These are phyloP conservation scores for Rhodocollybia butyracea DNA, from an alignment of 768 basidiomycete genomes.

Conservation along the genomic window DNA sequence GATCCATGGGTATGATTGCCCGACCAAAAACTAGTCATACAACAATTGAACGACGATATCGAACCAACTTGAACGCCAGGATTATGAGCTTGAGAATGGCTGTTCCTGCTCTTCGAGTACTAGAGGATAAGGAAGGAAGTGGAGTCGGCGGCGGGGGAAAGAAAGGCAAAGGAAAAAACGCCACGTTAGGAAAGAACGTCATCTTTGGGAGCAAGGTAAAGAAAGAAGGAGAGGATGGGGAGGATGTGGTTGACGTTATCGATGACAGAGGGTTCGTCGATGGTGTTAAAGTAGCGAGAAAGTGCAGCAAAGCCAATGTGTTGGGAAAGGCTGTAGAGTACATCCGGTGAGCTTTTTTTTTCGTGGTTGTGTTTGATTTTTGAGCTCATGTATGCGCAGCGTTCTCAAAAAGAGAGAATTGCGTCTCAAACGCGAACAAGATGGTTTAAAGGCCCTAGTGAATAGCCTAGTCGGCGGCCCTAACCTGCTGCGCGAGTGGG, in stretches of 20 bases:
- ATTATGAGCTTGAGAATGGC: slow-evolving; percentile 78
- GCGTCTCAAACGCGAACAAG: slow-evolving; percentile 71
- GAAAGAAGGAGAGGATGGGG: slow-evolving; percentile 29
- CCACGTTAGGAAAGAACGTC: slow-evolving; percentile 13
- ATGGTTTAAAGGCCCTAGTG: slow-evolving; percentile 67
- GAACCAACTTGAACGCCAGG: slow-evolving; percentile 85
- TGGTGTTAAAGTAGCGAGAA: slow-evolving; percentile 88
- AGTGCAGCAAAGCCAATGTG: slow-evolving; percentile 89
- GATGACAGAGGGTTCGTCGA: slow-evolving; percentile 86
- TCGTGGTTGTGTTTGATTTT: background rate
- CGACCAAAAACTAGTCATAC: slow-evolving; percentile 88
- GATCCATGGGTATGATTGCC: slow-evolving; percentile 17
- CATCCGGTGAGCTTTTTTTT: slow-evolving; percentile 47
- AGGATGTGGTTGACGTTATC: slow-evolving; percentile 49
- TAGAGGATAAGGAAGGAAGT: slow-evolving; percentile 55
- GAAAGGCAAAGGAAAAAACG: slow-evolving; percentile 41
- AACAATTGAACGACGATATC: slow-evolving; percentile 84
- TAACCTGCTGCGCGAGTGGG: slow-evolving; percentile 71
- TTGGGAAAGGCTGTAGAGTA: slow-evolving; percentile 90
- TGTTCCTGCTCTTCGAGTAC: slow-evolving; percentile 78
- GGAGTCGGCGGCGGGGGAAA: slow-evolving; percentile 36
- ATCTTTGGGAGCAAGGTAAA: slow-evolving; percentile 26
- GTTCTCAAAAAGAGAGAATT: slow-evolving; percentile 78
- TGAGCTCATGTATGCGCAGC: slow-evolving; percentile 26
- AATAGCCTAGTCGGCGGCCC: slow-evolving; percentile 72